These are phyloP conservation scores for Amaranthus tricolor DNA, from an alignment of 179 eudicot species.

Conservation along the genomic window DNA sequence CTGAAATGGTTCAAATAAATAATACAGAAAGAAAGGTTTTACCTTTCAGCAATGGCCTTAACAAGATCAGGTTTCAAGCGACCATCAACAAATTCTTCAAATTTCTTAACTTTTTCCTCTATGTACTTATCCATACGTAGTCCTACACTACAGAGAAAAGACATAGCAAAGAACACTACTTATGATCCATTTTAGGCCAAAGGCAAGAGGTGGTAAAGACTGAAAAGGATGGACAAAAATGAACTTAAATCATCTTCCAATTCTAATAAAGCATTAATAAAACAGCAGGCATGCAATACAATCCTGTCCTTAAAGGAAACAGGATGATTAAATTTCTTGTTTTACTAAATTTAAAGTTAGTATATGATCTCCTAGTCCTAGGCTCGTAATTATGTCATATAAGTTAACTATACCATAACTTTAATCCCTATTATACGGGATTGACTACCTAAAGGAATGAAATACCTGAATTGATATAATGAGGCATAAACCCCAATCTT, in stretches of 20 bases:
- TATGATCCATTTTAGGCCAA: background rate
- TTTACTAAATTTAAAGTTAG: no score
- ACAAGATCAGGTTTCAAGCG: slow-evolving; percentile 86
- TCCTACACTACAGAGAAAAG: background rate
- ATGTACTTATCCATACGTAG: slow-evolving; percentile 45
- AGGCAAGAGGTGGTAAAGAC: background rate
- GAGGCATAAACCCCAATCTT: no score
- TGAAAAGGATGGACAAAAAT: background rate
- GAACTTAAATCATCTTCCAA: background rate
- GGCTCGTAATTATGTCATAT: no score
- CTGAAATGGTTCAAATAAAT: background rate
- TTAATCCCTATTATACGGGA: no score
- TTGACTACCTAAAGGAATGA: no score
- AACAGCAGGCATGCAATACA: slow-evolving; percentile 3
- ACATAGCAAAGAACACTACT: background rate
- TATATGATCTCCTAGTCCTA: no score
- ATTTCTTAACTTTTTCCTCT: slow-evolving; percentile 60
- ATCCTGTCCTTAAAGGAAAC: no score
- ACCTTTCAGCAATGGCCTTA: slow-evolving; percentile 75
- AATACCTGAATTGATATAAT: no score
- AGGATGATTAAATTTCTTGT: no score
- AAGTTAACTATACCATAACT: no score
- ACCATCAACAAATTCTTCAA: slow-evolving; percentile 78
- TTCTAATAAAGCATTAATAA: slow-evolving; percentile 1
- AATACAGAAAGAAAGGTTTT: background rate